phyloP scores from a whole-genome alignment of 2,329 filamentous ascomycete species.

The Pseudogymnoascus sp. region DNA sequence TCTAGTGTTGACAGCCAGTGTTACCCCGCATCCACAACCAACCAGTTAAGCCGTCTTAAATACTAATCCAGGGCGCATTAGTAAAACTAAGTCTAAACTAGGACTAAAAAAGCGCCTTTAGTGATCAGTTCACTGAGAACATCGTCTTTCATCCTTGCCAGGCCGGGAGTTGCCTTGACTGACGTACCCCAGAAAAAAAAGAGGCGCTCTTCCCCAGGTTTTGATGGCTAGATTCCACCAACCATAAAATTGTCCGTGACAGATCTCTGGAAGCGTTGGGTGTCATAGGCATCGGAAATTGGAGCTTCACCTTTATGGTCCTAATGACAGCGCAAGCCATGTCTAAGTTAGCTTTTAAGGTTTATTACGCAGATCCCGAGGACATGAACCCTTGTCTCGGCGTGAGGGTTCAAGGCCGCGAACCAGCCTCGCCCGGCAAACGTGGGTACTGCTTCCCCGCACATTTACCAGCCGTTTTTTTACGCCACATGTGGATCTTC shows the following conservation, averaged over 20 bases:
- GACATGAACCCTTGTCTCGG: neutral
- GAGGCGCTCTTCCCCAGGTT: neutral
- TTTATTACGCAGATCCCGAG: neutral
- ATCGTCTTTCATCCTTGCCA: neutral
- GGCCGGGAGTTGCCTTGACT: neutral
- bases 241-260: neutral
- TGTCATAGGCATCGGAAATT: neutral
- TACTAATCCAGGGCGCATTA: neutral
- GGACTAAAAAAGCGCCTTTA: neutral
- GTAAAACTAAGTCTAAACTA: neutral
- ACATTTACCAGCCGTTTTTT: neutral
- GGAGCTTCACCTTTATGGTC: neutral
- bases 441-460: neutral
- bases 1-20: neutral
- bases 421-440: neutral
- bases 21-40: neutral
- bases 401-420: neutral
- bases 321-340: neutral
- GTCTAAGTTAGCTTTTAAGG: neutral
- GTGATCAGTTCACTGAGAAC: neutral
- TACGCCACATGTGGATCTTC: neutral
- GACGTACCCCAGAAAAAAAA: neutral
- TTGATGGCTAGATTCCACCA: neutral
- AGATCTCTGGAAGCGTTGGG: neutral
- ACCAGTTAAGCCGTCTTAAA: neutral